Conservation (phyloP, 352 stramenopile genomes). For the Phytopythium chamaehyphon region DNA sequence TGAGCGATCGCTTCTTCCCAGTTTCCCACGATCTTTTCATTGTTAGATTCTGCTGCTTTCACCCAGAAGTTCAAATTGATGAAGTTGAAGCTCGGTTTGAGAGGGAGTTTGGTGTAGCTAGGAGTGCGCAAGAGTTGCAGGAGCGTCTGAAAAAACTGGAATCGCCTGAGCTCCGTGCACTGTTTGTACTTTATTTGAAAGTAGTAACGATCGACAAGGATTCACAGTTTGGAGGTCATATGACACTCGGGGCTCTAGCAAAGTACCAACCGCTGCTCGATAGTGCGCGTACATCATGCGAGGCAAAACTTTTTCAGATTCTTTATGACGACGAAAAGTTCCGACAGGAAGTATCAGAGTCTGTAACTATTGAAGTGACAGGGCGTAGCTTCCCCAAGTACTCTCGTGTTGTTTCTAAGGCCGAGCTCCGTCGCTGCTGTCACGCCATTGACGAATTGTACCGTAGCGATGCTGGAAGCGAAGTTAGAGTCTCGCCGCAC, state of each 20-base stretch:
- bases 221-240: constrained; percentile 18
- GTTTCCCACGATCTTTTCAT: constrained; percentile 59
- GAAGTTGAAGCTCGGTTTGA: constrained; percentile 41
- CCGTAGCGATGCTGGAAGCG: constrained; percentile 14
- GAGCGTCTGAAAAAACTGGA: constrained; percentile 35
- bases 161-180: constrained; percentile 22
- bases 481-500: constrained; percentile 23
- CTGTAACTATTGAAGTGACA: constrained; percentile 44
- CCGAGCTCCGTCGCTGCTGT: constrained; percentile 43
- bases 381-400: constrained; percentile 68
- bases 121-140: constrained; percentile 31
- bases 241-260: constrained; percentile 29
- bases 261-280: constrained; percentile 48
- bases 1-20: constrained; percentile 32
- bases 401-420: constrained; percentile 40
- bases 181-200: constrained; percentile 56
- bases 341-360: constrained; percentile 36
- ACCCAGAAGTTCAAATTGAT: constrained; percentile 29
- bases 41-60: constrained; percentile 54
- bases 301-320: constrained; percentile 58
- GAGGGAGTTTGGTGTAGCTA: constrained; percentile 33
- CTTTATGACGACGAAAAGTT: constrained; percentile 64
- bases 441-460: constrained; percentile 55
- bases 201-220: constrained; percentile 34
- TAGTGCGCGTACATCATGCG: constrained; percentile 45